Percentiles rank a stretch among this genome's conserved stretches.
Conservation (phyloP, 1,284 basidiomycete genomes). For the Cerrena zonata region DNA sequence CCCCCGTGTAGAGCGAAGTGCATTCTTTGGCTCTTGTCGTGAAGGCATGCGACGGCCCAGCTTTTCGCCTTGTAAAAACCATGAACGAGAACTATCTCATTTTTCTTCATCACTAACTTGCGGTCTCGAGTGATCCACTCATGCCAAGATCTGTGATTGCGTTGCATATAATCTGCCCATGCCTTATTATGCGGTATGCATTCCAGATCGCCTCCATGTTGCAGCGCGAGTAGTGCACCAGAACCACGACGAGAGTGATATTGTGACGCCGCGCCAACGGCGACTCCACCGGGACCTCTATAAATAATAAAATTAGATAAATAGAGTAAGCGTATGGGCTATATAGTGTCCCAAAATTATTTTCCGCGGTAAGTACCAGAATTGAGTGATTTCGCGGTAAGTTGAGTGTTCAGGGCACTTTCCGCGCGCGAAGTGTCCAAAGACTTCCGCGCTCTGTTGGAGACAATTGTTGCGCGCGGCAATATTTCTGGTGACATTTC, state of each 20-base stretch:
- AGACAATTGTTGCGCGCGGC: too few species aligned
- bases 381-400: too few species aligned
- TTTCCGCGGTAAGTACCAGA: too few species aligned
- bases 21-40: background rate
- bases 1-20: too few species aligned
- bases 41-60: constrained; percentile 16
- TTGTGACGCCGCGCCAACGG: background rate
- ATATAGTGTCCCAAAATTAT: too few species aligned
- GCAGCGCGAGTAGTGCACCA: constrained; percentile 11
- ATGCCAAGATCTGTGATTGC: constrained; percentile 9
- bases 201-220: constrained; percentile 2
- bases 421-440: too few species aligned
- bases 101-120: constrained; percentile 8
- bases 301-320: too few species aligned
- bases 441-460: too few species aligned
- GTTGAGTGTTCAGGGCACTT: too few species aligned
- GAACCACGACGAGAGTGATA: constrained; percentile 6
- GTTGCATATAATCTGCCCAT: constrained; percentile 10
- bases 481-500: too few species aligned
- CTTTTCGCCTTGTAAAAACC: constrained; percentile 20
- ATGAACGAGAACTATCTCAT: constrained; percentile 20
- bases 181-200: constrained; percentile 1
- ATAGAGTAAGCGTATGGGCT: too few species aligned
- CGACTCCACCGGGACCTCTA: too few species aligned
- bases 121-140: constrained; percentile 3